Evolutionary conservation across 768 basidiomycete species (phyloP), one percentile per base, ranked within the genome.

Genomic region (Harrya chromipes): DNA sequence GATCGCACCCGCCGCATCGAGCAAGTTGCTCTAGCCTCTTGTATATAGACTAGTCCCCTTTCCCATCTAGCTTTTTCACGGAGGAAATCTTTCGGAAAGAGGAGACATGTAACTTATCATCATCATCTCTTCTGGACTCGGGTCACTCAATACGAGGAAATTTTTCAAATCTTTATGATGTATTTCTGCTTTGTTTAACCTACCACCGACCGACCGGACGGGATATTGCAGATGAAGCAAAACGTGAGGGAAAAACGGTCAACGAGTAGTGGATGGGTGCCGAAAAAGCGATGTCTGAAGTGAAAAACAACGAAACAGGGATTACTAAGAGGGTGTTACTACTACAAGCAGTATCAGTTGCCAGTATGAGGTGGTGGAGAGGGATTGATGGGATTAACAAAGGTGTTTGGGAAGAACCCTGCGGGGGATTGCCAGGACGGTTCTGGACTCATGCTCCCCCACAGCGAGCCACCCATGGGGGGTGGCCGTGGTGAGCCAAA

Each of bases 1-100:
- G 66, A 74, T 98, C 48, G 87, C 93, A 13, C 97, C 97, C 39
- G 93, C 95, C 38, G 87, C 87, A 41, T 95, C 93, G 55, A 92
- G 90, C 70, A 99, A 99, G 72, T 71, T 97, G 63, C 67, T 87
- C 61, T 87, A 84, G 66, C 14, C 19, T 24, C 2, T 20, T 5
- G 17, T 19, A 24, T 4, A 33, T 46, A 12, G 39, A 20, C 24
- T 19, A 29, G 14, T 16, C 12, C 24, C 27, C 37, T 5, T 20
- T 13, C 11, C 8, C 6, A 23, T 26, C 8, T 29, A 3, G 4
- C 6, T 33, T 16, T 33, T 33, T 33, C 33, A 16, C 14, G 33
- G 33, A 14, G 31, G 31, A 27, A 3, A 27, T 27, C 29, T 12
- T 29, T 26, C 8, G 8, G 26, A 6, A 9, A 26, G 12, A 13